Conservation (phyloP, 2,329 filamentous ascomycete species). For the Cylindrodendrum hubeiense region DNA sequence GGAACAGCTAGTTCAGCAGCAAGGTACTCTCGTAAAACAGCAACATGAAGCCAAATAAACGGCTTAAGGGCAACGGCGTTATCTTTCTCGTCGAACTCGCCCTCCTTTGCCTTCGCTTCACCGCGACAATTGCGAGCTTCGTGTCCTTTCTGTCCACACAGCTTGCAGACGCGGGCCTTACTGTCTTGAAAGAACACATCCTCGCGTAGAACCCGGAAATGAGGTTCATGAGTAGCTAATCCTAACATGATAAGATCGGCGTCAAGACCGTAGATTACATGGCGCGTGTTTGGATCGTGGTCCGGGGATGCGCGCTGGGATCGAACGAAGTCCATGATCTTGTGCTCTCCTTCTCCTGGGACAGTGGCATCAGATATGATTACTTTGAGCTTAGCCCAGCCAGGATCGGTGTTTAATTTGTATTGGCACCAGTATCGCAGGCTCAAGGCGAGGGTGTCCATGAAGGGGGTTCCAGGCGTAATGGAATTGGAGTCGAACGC, state of each 20-base stretch:
- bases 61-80: slow-evolving; percentile 81
- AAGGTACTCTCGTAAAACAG: slow-evolving; percentile 91
- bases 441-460: slow-evolving; percentile 93
- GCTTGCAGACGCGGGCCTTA: slow-evolving; percentile 83
- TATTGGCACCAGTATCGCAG: slow-evolving; percentile 97
- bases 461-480: slow-evolving; percentile 97
- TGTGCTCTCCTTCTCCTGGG: slow-evolving; percentile 97
- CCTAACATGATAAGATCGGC: slow-evolving; percentile 99
- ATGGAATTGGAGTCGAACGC: slow-evolving; percentile 92
- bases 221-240: slow-evolving; percentile 94
- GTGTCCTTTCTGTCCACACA: slow-evolving; percentile 94
- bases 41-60: slow-evolving; percentile 98
- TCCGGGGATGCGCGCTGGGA: slow-evolving; percentile 91
- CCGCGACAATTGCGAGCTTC: slow-evolving; percentile 88
- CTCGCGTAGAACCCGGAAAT: slow-evolving; percentile 95
- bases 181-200: slow-evolving; percentile 95
- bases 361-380: slow-evolving; percentile 99
- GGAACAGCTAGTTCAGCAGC: slow-evolving; percentile 89
- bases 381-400: slow-evolving; percentile 95
- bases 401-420: slow-evolving; percentile 96
- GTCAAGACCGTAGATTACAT: slow-evolving; percentile 98
- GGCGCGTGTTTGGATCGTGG: slow-evolving; percentile 95
- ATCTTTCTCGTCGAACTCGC: slow-evolving; percentile 86
- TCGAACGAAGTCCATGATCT: slow-evolving; percentile 98
- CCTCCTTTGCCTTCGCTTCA: slow-evolving; percentile 80